Percentiles rank a stretch among this genome's conserved stretches.
phyloP scores from a whole-genome alignment of 2,329 filamentous ascomycete genomes.

The Hysterium pulicare region DNA sequence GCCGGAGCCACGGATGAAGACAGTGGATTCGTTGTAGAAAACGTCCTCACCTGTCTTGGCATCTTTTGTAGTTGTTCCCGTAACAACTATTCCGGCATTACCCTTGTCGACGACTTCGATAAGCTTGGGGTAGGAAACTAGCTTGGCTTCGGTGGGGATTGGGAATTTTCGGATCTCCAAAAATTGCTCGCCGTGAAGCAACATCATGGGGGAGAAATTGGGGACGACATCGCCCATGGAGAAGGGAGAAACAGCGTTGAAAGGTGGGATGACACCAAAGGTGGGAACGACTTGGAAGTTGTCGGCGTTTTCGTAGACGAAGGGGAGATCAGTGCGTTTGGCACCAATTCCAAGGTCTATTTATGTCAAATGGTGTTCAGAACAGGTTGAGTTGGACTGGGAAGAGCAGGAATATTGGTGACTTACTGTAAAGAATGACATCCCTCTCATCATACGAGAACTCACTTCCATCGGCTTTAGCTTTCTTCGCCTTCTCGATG shows the following conservation, averaged over 20 bases:
- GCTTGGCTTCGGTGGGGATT: slow-evolving; percentile 77
- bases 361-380: slow-evolving; percentile 16
- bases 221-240: slow-evolving; percentile 78
- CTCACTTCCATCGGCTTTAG: slow-evolving; percentile 68
- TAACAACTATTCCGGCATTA: slow-evolving; percentile 77
- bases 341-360: slow-evolving; percentile 80
- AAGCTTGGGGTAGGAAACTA: slow-evolving; percentile 73
- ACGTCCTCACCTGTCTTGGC: slow-evolving; percentile 82
- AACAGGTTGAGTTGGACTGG: background rate
- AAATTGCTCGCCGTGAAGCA: slow-evolving; percentile 97
- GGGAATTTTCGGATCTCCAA: slow-evolving; percentile 91
- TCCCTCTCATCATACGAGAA: slow-evolving; percentile 85
- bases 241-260: slow-evolving; percentile 78
- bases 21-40: slow-evolving; percentile 95
- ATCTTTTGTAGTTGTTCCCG: slow-evolving; percentile 77
- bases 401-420: background rate
- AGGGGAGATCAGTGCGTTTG: slow-evolving; percentile 80
- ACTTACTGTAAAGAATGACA: slow-evolving; percentile 77
- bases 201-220: slow-evolving; percentile 98
- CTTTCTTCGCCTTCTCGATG: slow-evolving; percentile 72
- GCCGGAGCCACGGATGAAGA: slow-evolving; percentile 87
- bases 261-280: slow-evolving; percentile 95
- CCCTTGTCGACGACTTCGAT: slow-evolving; percentile 97
- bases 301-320: slow-evolving; percentile 87
- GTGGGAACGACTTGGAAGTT: slow-evolving; percentile 92